Evolutionary conservation across 805 yeast genomes (phyloP), one percentile per base, ranked within the genome.

Genomic region (Cyberlindnera lachancei): DNA sequence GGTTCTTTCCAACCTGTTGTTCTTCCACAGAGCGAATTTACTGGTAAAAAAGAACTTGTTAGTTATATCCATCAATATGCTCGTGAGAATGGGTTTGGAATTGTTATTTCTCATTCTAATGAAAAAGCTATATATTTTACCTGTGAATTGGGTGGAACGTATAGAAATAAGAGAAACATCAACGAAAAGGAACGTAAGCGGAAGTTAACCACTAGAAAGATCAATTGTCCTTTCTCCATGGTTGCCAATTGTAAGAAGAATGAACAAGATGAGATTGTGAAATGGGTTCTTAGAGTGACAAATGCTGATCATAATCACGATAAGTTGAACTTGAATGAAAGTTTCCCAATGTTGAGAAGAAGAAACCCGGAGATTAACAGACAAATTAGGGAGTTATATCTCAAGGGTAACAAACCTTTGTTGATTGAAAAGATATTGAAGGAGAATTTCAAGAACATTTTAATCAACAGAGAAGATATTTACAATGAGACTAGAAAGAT

Each of bases 401-500:
- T 45, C 23, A 45, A 51, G 31, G 56, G 56, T 18, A 41, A 50
- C 33, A 51, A 51, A 32, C 56, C 56, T 12, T 28, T 48, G 15
- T 43, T 42, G 13, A 51, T 51, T 36, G 56, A 51, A 29, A 51
- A 41, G 29, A 17, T 45, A 7, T 28, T 51, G 25, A 51, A 51
- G 33, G 38, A 40, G 10, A 45, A 33, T 25, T 51, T 50, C 33
- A 44, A 45, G 36, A 46, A 38, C 22, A 51, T 51, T 15, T 22
- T 46, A 27, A 51, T 51, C 40, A 51, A 51, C 31, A 46, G 56
- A 35, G 56, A 51, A 33, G 56, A 51, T 22, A 51, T 51, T 25
- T 51, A 51, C 31, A 51, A 51, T 34, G 56, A 51, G 39, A 51
- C 56, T 1, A 48, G 56, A 50, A 51, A 51, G 43, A 51, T 51